Percentiles rank a stretch among this genome's conserved stretches.
These are phyloP conservation scores for Tylopilus sp. DNA, from an alignment of 768 basidiomycete genomes.

Conservation along the genomic window DNA sequence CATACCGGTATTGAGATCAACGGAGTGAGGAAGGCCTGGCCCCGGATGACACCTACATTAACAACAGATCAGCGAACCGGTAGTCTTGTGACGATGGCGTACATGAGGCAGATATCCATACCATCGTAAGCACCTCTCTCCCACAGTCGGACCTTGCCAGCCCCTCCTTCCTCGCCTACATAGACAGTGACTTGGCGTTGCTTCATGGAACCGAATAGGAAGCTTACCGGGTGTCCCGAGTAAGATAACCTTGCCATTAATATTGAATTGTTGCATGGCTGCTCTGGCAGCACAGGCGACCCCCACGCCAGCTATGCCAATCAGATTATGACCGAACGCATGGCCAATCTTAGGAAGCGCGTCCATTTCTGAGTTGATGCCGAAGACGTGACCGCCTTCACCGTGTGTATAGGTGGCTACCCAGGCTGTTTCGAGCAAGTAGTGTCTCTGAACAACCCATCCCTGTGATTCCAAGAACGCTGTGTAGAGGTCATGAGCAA, in stretches of 20 bases:
- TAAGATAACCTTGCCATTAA: no score
- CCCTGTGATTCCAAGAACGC: slow-evolving; percentile 62
- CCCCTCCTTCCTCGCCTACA: slow-evolving; percentile 77
- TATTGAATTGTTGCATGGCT: slow-evolving; percentile 56
- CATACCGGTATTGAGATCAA: slow-evolving; percentile 60
- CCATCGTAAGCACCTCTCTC: slow-evolving; percentile 72
- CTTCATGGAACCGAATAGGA: neutral
- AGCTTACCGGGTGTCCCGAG: slow-evolving; percentile 75
- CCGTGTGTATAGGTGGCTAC: slow-evolving; percentile 63
- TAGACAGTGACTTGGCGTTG: neutral
- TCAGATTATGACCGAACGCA: slow-evolving; percentile 82
- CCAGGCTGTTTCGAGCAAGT: no score
- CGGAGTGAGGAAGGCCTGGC: slow-evolving; percentile 68
- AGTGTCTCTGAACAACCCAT: slow-evolving; percentile 59
- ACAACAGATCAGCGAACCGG: neutral
- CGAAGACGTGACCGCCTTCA: slow-evolving; percentile 63
- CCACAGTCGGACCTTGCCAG: slow-evolving; percentile 66
- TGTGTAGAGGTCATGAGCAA: no score
- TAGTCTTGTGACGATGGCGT: slow-evolving; percentile 8
- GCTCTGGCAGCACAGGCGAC: no score
- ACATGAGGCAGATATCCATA: slow-evolving; percentile 80
- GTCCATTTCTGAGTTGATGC: slow-evolving; percentile 75
- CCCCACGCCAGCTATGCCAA: slow-evolving; percentile 75
- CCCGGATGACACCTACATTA: slow-evolving; percentile 71
- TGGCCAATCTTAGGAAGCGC: slow-evolving; percentile 61